phyloP scores from a whole-genome alignment of 208 protist species.

The Trypanosoma theileri region DNA sequence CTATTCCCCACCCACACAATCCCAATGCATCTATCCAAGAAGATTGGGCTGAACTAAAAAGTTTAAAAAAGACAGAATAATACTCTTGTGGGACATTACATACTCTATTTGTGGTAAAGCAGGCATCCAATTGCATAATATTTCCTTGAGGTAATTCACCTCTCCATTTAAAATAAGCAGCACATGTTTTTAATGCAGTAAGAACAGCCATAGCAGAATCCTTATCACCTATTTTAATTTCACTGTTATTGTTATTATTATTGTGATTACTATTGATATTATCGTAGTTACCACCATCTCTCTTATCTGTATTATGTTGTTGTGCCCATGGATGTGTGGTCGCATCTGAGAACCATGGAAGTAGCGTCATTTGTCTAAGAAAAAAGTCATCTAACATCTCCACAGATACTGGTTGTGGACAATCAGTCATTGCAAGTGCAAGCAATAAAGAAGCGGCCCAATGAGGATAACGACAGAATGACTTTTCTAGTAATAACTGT shows the following conservation, averaged over 20 bases:
- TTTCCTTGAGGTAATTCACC: constrained; percentile 15
- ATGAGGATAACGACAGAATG: constrained; percentile 19
- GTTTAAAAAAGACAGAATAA: constrained; percentile 2
- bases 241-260: neutral
- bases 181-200: constrained; percentile 22
- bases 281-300: too few relatives aligned
- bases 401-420: constrained; percentile 15
- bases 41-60: constrained; percentile 17
- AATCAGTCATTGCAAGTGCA: constrained; percentile 18
- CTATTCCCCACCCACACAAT: constrained; percentile 15
- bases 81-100: constrained; percentile 15
- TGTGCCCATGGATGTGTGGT: neutral
- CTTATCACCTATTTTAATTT: neutral
- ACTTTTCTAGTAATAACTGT: constrained; percentile 14
- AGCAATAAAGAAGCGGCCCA: constrained; percentile 29
- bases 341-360: constrained; percentile 12
- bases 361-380: constrained; percentile 16
- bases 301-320: too few relatives aligned
- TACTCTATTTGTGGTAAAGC: neutral
- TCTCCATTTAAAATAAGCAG: constrained; percentile 17
- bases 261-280: neutral
- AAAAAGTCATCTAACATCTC: constrained; percentile 18
- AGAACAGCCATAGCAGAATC: constrained; percentile 9
- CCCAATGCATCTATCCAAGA: constrained; percentile 17
- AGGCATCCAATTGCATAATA: constrained; percentile 4